Base-by-base conservation (phyloP, 2,329 filamentous ascomycete species). In the Biscogniauxia mediterranea region DNA sequence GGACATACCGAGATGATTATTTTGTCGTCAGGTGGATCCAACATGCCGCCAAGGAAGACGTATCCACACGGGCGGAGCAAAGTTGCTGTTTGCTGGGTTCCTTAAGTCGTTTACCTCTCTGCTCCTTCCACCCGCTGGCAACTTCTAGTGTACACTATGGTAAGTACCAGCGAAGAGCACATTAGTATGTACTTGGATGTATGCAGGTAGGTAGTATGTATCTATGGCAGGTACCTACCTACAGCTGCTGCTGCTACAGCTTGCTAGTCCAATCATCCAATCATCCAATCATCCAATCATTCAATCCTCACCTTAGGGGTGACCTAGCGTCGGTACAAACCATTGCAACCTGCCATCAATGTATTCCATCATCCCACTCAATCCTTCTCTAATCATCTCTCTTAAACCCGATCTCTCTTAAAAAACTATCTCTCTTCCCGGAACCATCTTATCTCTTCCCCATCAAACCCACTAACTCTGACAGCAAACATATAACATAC, bases 301-400 rank as follows among this genome's bases (percentile, higher is more conserved):
- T 2, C 49, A 3, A 7, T 21, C 57, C 56, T 59, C 25, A 55
- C 57, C 54, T 55, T 66, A 63, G 67, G 58, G 67, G 68, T 70
- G 65, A 69, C 68, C 66, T 71, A 64, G 66, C 65, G 68, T 64
- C 64, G 68, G 68, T 66, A 70, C 64, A 68, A 65, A 64, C 65
- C 69, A 63, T 62, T 66, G 64, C 62, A 68, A 58, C 62, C 57
- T 62, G 53, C 61, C 61, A 68, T 65, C n/a, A n/a, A n/a, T n/a
- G n/a, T 53, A 67, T 66, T 66, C 68, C 65, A 69, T 61, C 60
- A 61, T 66, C 67, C 68, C 65, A 69, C 59, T n/a, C n/a, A n/a
- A n/a, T n/a, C 60, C 64, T 64, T 65, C 60, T 46, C 15, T 2
- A n/a, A 46, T 46, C 38, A 5, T 46, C 9, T 9, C 38, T 46